Conservation (phyloP, 495 filamentous ascomycete genomes). For the Chaetomidium leptoderma region DNA sequence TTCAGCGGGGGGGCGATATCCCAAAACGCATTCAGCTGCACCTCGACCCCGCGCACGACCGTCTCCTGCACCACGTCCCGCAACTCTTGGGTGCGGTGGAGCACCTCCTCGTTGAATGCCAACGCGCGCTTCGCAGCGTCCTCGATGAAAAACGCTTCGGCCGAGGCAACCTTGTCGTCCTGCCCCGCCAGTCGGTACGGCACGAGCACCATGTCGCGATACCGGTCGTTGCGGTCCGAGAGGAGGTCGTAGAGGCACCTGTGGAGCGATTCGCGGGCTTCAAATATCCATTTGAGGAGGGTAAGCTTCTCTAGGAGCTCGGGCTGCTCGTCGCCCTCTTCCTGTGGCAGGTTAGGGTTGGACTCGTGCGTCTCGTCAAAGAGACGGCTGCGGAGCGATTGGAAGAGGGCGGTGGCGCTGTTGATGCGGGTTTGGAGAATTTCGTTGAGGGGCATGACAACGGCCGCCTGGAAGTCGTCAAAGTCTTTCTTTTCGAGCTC, state of each 20-base stretch:
- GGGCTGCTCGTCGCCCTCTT: slow-evolving; percentile 92
- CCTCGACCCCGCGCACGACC: slow-evolving; percentile 80
- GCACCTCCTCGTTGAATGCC: slow-evolving; percentile 59
- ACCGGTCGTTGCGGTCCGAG: slow-evolving; percentile 76
- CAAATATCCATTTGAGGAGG: slow-evolving; percentile 94
- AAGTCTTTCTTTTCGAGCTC: slow-evolving; percentile 66
- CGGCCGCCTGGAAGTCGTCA: slow-evolving; percentile 67
- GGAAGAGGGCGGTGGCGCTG: slow-evolving; percentile 61
- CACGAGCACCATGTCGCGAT: slow-evolving; percentile 71
- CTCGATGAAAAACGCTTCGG: slow-evolving; percentile 72
- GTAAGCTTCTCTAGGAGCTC: slow-evolving; percentile 93
- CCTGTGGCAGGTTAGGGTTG: slow-evolving; percentile 77
- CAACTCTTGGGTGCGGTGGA: slow-evolving; percentile 72
- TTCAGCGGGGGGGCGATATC: slow-evolving; percentile 85
- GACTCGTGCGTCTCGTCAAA: slow-evolving; percentile 67
- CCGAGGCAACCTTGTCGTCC: slow-evolving; percentile 67
- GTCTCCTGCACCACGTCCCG: slow-evolving; percentile 77
- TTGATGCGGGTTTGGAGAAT: slow-evolving; percentile 63
- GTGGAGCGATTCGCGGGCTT: slow-evolving; percentile 82
- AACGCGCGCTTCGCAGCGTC: slow-evolving; percentile 67
- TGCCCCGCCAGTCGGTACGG: slow-evolving; percentile 67
- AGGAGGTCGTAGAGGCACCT: slow-evolving; percentile 78
- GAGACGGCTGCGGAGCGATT: slow-evolving; percentile 64
- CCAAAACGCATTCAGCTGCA: slow-evolving; percentile 92
- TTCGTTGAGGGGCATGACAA: slow-evolving; percentile 72